Percentiles rank a stretch among this genome's conserved stretches.
Conservation (phyloP, 805 yeast genomes). For the Lachancea sp. region DNA sequence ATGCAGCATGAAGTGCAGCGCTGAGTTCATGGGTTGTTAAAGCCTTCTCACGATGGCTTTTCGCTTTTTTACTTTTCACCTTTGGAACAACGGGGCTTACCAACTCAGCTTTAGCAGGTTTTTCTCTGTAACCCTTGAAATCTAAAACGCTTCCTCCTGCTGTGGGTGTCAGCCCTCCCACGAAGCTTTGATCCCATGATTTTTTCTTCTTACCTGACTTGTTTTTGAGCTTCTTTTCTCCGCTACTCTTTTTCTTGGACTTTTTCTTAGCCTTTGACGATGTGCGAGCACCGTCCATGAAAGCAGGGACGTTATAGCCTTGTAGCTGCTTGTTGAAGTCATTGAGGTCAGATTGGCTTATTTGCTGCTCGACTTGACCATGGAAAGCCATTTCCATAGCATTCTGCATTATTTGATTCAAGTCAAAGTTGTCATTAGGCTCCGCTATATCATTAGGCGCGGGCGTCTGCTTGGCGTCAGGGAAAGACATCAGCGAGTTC, state of each 20-base stretch:
- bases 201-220: neutral
- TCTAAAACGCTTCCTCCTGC: neutral
- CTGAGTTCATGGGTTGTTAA: constrained; percentile 3
- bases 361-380: constrained; percentile 33
- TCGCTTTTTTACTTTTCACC: neutral
- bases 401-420: constrained; percentile 69
- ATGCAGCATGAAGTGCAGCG: constrained; percentile 3
- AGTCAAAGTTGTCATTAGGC: constrained; percentile 46
- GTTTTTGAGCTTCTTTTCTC: constrained; percentile 1
- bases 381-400: constrained; percentile 74
- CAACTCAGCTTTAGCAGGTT: neutral
- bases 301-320: constrained; percentile 18
- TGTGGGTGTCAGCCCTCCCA: neutral
- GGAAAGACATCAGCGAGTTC: neutral
- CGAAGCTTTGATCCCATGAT: neutral
- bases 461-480: neutral
- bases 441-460: neutral
- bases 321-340: constrained; percentile 26
- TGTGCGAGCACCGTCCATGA: constrained; percentile 11
- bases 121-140: neutral
- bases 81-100: neutral
- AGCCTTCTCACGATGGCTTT: constrained; percentile 17
- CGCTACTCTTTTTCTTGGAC: constrained; percentile 20
- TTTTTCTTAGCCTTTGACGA: constrained; percentile 23
- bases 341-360: constrained; percentile 22